Evolutionary conservation across 176 grass and related monocot species (phyloP).

Genomic region (Saccharum spontaneum): DNA sequence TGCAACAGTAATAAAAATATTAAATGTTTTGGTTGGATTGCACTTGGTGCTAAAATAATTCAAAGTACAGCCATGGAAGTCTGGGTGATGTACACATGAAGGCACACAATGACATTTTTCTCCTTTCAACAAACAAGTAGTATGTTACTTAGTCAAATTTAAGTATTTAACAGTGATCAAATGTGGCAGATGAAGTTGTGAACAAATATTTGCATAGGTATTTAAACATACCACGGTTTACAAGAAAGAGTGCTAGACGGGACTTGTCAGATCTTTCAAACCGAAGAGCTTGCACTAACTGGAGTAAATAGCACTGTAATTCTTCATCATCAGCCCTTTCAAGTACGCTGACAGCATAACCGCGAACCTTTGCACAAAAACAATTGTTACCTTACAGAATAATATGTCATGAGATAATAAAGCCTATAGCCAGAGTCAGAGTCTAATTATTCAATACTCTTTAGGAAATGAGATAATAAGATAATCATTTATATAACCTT

Average conservation of each 20-base stretch:
- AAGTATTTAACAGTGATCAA: background rate
- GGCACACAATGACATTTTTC: background rate
- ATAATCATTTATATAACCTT: slow-evolving; percentile 4
- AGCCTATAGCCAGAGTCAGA: background rate
- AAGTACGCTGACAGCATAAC: slow-evolving; percentile 91
- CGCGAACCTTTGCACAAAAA: slow-evolving; percentile 67
- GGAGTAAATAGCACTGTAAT: slow-evolving; percentile 93
- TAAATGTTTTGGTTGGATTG: background rate
- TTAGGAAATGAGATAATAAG: background rate
- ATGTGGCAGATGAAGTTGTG: background rate
- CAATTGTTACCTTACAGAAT: slow-evolving; percentile 2
- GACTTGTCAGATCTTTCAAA: slow-evolving; percentile 98
- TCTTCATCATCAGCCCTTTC: slow-evolving; percentile 98
- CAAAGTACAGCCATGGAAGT: background rate
- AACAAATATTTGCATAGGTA: background rate
- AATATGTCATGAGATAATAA: slow-evolving; percentile 16
- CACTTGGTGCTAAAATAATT: background rate
- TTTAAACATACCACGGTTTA: slow-evolving; percentile 73
- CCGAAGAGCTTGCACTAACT: slow-evolving; percentile 96
- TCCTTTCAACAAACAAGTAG: background rate
- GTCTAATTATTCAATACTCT: background rate
- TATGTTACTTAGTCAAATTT: background rate
- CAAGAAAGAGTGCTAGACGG: slow-evolving; percentile 83
- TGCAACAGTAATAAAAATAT: slow-evolving; percentile 10
- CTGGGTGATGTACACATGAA: background rate